Evolutionary conservation across 441 rosid genomes (phyloP).

Genomic region (Euphorbia celastroides): DNA sequence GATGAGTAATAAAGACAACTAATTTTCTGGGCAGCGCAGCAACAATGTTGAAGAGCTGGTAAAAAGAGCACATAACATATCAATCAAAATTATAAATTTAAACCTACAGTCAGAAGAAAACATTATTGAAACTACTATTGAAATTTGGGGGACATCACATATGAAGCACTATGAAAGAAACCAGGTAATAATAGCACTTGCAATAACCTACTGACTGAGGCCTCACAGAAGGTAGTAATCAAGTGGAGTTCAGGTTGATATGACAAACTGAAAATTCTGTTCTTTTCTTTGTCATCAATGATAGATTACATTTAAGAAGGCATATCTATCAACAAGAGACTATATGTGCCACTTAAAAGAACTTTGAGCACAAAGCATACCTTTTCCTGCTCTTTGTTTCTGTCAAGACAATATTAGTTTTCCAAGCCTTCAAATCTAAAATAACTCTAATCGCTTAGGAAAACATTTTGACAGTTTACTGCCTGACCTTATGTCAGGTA

Average conservation of each 20-base stretch:
- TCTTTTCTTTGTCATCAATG: neutral
- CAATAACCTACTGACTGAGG: neutral
- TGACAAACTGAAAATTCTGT: neutral
- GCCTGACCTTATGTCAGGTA: no score
- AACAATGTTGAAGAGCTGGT: constrained; percentile 64
- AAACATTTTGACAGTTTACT: no score
- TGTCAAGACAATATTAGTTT: neutral
- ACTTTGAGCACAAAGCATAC: neutral
- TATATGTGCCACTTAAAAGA: neutral
- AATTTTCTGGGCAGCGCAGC: constrained; percentile 65
- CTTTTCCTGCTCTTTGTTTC: neutral
- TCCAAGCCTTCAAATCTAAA: neutral
- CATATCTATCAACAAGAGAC: neutral
- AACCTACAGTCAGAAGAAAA: constrained; percentile 1
- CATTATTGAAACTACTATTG: neutral
- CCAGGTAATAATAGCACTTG: neutral
- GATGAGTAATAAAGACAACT: constrained; percentile 80
- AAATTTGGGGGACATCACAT: neutral
- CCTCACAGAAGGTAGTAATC: neutral
- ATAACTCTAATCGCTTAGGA: neutral
- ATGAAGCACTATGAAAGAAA: neutral
- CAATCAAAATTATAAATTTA: constrained; percentile 14
- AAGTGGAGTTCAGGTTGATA: neutral
- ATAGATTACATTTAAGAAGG: neutral
- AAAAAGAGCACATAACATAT: constrained; percentile 21